Conservation (phyloP, 352 stramenopile genomes). For the Phytophthora multivora region DNA sequence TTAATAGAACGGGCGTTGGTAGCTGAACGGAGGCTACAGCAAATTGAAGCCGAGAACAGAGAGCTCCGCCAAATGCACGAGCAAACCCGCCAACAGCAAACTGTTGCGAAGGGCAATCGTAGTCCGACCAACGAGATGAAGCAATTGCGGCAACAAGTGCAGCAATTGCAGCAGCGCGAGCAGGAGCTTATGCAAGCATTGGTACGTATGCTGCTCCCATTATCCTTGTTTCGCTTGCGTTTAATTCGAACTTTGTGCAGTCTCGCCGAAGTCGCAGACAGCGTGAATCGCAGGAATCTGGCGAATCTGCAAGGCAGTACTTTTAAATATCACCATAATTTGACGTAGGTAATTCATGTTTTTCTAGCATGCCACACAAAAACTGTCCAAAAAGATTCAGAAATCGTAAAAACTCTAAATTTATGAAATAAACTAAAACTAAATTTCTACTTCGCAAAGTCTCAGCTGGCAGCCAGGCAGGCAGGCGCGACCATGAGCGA, state of each 20-base stretch:
- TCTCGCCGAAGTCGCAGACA: slow-evolving; percentile 56
- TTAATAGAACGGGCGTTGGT: slow-evolving; percentile 35
- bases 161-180: slow-evolving; percentile 77
- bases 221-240: neutral
- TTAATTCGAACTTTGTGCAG: slow-evolving; percentile 26
- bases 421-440: no score
- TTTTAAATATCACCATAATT: no score
- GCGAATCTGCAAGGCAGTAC: no score
- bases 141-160: slow-evolving; percentile 58
- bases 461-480: slow-evolving; percentile 5
- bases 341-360: no score
- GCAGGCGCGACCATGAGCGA: slow-evolving; percentile 10
- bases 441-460: neutral
- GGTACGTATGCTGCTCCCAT: slow-evolving; percentile 35
- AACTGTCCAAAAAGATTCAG: no score
- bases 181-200: slow-evolving; percentile 85
- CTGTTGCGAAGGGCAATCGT: slow-evolving; percentile 2
- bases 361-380: no score
- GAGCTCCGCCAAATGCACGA: slow-evolving; percentile 26
- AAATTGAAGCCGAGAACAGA: slow-evolving; percentile 59
- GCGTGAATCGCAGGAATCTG: slow-evolving; percentile 31
- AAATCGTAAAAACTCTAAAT: no score
- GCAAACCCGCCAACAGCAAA: slow-evolving; percentile 13
- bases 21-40: slow-evolving; percentile 34
- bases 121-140: slow-evolving; percentile 32